Conservation (phyloP, 176 grass and related monocot genomes). For the Juncus effusus region DNA sequence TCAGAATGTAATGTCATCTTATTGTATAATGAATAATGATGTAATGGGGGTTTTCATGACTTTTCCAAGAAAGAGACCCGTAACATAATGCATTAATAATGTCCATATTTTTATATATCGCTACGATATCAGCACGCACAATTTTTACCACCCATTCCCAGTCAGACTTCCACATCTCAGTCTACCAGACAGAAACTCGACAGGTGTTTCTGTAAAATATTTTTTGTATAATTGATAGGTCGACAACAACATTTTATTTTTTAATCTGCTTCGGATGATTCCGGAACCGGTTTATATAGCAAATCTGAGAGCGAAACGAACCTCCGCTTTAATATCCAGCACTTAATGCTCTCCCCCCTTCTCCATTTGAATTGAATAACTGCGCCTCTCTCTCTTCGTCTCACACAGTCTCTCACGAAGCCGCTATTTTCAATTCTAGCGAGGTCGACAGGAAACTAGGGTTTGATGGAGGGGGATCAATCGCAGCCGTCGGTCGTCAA, state of each 20-base stretch:
- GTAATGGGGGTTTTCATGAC: too few species aligned
- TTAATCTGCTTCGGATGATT: not conserved
- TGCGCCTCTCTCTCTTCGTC: not conserved
- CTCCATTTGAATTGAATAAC: constrained; percentile 50
- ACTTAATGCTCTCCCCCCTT: constrained; percentile 4
- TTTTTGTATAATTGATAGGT: not conserved
- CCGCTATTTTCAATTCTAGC: constrained; percentile 26
- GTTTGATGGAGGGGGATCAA: constrained; percentile 9
- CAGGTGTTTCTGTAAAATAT: not conserved
- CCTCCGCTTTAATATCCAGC: not conserved
- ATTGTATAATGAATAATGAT: too few species aligned
- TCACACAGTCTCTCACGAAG: constrained; percentile 7
- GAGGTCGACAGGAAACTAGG: constrained; percentile 22
- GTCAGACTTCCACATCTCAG: not conserved
- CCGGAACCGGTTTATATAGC: not conserved
- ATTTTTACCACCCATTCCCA: too few species aligned
- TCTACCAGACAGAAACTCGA: not conserved
- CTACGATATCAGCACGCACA: too few species aligned
- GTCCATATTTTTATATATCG: not conserved
- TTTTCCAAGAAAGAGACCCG: too few species aligned
- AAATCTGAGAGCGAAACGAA: not conserved
- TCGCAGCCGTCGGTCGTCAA: constrained; percentile 30
- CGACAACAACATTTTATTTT: too few species aligned
- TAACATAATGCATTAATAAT: too few species aligned
- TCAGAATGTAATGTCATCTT: too few species aligned